Percentiles rank a stretch among this genome's conserved stretches.
These are phyloP conservation scores for Scytalidium lignicola DNA, from an alignment of 2,329 filamentous ascomycete species.

Conservation along the genomic window DNA sequence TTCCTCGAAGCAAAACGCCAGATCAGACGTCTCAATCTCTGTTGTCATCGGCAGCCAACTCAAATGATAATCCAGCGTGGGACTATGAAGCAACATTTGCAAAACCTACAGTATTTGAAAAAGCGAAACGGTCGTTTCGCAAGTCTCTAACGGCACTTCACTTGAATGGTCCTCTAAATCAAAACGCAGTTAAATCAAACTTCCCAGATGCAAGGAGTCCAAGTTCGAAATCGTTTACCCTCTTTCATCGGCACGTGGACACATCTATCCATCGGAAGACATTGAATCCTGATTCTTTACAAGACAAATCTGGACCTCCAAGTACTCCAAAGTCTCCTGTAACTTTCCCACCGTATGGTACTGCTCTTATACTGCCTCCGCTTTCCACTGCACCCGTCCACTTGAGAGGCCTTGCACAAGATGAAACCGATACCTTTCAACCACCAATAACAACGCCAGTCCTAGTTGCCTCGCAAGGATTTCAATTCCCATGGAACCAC, in stretches of 20 bases:
- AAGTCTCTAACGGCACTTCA: constrained; percentile 4
- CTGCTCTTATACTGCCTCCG: neutral
- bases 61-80: constrained; percentile 1
- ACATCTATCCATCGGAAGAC: neutral
- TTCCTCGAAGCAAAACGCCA: constrained; percentile 1
- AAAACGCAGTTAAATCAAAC: constrained; percentile 2
- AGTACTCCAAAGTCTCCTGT: constrained; percentile 1
- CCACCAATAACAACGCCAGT: constrained; percentile 5
- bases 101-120: neutral
- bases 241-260: constrained; percentile 5
- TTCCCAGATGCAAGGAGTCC: constrained; percentile 1
- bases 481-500: constrained; percentile 6
- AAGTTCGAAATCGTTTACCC: constrained; percentile 4
- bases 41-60: neutral
- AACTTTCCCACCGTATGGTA: neutral
- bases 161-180: neutral
- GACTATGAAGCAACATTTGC: constrained; percentile 5
- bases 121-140: constrained; percentile 3
- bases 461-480: constrained; percentile 3
- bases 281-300: no score
- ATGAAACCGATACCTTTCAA: constrained; percentile 1
- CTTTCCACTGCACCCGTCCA: constrained; percentile 1
- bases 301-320: neutral
- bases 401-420: constrained; percentile 1
- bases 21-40: constrained; percentile 1